Evolutionary conservation across 1,284 basidiomycete species (phyloP), one percentile per base, ranked within the genome.

Genomic region (Athelia sp.): DNA sequence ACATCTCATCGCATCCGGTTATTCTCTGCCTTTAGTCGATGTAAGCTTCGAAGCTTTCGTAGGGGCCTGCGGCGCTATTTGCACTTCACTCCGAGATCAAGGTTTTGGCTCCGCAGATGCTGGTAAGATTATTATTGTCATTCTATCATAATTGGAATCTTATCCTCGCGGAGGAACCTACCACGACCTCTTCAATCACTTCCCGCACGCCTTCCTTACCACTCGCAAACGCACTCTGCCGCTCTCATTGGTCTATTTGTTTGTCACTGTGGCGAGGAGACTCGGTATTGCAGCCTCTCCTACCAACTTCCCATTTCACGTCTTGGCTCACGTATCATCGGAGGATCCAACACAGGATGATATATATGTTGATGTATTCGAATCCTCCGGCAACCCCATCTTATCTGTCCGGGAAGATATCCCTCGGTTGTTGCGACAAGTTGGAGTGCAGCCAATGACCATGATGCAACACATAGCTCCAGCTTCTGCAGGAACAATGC

Each of bases 201-300:
- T 84, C 51, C 80, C 83, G 2, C 82, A 84, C 55, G 60, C 65
- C 49, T 80, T 83, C 55, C 67, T 85, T n/a, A 70, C 66, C 3
- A 70, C 66, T 8, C 64, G 70, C 56, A 77, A 68, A 50, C 62
- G 61, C 10, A 76, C 79, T 0, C 73, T 84, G 44, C 82, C 84
- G 0, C 75, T 87, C 49, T 80, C 80, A 3, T 67, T 85, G 24
- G 76, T 78, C 42, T 81, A 78, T 61, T 59, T 82, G 23, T 86
- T 84, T 53, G 72, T 80, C 6, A 71, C 73, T 3, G 65, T 87
- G 42, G 72, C 72, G 9, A 69, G 71, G 14, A 69, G 78, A 18
- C 62, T 85, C 0, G 78, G 75, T 22, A 65, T 85, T 15, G 52
- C 58, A 8, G 79, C 81, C 0, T 71, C 68, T 11, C 77, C 82